Evolutionary conservation across 148 eudicot species (phyloP).

Genomic region (Rhododendron ovatum): DNA sequence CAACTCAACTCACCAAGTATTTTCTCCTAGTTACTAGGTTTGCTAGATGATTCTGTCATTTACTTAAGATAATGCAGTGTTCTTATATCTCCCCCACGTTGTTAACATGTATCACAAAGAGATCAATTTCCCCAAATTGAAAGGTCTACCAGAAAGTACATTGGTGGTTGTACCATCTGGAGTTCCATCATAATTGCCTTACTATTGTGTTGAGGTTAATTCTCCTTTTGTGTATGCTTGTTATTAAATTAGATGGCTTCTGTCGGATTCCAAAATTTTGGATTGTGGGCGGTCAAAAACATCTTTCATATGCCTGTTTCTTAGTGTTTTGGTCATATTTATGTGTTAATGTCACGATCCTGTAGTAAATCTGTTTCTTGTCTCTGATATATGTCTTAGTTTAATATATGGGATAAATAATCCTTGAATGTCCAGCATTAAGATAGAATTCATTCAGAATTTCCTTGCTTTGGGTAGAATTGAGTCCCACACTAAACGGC

Average conservation of each 20-base stretch:
- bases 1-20: background rate
- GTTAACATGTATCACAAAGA: background rate
- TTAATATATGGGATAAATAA: background rate
- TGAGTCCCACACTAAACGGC: background rate
- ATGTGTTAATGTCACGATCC: background rate
- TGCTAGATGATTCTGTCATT: background rate
- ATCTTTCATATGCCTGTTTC: background rate
- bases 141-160: background rate
- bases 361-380: background rate
- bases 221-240: background rate
- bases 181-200: background rate
- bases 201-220: background rate
- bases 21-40: background rate
- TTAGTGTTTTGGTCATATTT: background rate
- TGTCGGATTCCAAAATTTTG: background rate
- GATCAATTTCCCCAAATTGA: background rate
- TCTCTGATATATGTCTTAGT: background rate
- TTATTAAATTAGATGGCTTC: background rate
- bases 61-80: background rate
- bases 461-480: background rate
- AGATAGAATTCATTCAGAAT: background rate
- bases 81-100: background rate
- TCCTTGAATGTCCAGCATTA: background rate
- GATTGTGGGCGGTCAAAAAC: background rate
- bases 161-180: background rate